These are phyloP conservation scores for Nakazawaea wickerhamii DNA, from an alignment of 805 yeast genomes.

Conservation along the genomic window DNA sequence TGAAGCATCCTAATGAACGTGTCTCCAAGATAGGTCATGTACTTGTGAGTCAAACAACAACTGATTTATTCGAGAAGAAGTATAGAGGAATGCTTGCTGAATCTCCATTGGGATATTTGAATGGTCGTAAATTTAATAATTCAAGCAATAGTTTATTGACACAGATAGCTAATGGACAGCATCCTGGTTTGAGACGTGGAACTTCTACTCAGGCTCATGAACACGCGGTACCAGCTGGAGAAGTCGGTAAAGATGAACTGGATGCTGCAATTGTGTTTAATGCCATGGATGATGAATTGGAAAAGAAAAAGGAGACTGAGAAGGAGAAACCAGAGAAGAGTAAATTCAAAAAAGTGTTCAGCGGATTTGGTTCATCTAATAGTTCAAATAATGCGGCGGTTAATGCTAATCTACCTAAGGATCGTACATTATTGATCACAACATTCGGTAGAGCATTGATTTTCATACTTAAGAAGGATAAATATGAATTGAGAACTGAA, in stretches of 20 bases:
- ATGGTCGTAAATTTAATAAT: slow-evolving; percentile 26
- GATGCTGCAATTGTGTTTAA: slow-evolving; percentile 25
- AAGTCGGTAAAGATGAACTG: slow-evolving; percentile 14
- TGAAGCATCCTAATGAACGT: slow-evolving; percentile 54
- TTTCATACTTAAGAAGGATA: slow-evolving; percentile 34
- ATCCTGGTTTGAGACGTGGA: slow-evolving; percentile 34
- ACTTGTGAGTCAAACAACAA: slow-evolving; percentile 35
- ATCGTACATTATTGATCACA: slow-evolving; percentile 53
- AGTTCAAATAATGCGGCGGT: slow-evolving; percentile 12
- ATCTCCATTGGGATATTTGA: slow-evolving; percentile 49
- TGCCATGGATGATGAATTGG: slow-evolving; percentile 15
- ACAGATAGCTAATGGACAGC: slow-evolving; percentile 40
- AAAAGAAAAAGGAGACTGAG: slow-evolving; percentile 16
- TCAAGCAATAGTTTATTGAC: slow-evolving; percentile 26
- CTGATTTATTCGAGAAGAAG: slow-evolving; percentile 50
- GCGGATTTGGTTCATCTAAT: slow-evolving; percentile 14
- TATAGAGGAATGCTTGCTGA: slow-evolving; percentile 53
- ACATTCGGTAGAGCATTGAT: slow-evolving; percentile 58
- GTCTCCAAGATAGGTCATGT: slow-evolving; percentile 53
- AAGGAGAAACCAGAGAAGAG: slow-evolving; percentile 16
- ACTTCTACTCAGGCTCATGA: slow-evolving; percentile 11
- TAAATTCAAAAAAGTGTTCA: slow-evolving; percentile 25
- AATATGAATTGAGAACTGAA: slow-evolving; percentile 46
- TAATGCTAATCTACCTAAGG: slow-evolving; percentile 13
- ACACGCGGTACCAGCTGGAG: not conserved